Base-by-base conservation (phyloP, 495 filamentous ascomycete genomes). In the Hypoxylon fuscum region DNA sequence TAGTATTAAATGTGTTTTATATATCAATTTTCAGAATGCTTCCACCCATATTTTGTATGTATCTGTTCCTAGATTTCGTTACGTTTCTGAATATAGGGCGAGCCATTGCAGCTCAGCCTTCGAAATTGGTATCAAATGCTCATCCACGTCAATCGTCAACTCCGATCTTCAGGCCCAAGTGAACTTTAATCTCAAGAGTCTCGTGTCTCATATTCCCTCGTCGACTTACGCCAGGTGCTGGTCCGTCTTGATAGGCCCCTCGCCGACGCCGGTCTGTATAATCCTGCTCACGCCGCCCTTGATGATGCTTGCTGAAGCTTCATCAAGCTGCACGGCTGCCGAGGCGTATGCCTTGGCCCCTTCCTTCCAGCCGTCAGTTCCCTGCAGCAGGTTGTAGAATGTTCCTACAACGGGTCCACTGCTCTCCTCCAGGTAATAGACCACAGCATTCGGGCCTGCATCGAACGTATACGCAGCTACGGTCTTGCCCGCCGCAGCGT, bases 381-480 rank as follows among this genome's bases (percentile, higher is more conserved):
- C 75, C 3, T 76, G 76, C 14, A 89, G 68, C 6, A 80, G 62
- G 23, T 62, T 65, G 73, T 86, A 87, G 72, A 97, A 88, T 1
- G 84, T 83, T 3, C 90, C 92, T 0, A 88, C 79, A 15, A 98
- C 89, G 4, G 82, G 71, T 20, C 77, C 82, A 44, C 87, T 84
- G 66, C 93, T 84, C 81, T 90, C 79, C 75, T 92, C 90, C 25
- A 90, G 83, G 62, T 93, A 97, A 76, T 98, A 99, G 38, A 99
- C 87, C 23, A 99, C 95, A 25, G 91, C 90, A 72, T 99, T 99
- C 62, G 95, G 96, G 40, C 95, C 95, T 1, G 95, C 95, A 75
- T 99, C 95, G 70, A 97, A 99, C 0, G 95, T 99, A 74, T 99
- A 99, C 15, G 95, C 94, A 8, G 89, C 90, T 2, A 97, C 83